A percentile compares a stretch with the other conserved stretches of the same genome.
These are phyloP conservation scores for Aspergillus pseudotamarii DNA, from an alignment of 2,329 filamentous ascomycete genomes.

Conservation along the genomic window DNA sequence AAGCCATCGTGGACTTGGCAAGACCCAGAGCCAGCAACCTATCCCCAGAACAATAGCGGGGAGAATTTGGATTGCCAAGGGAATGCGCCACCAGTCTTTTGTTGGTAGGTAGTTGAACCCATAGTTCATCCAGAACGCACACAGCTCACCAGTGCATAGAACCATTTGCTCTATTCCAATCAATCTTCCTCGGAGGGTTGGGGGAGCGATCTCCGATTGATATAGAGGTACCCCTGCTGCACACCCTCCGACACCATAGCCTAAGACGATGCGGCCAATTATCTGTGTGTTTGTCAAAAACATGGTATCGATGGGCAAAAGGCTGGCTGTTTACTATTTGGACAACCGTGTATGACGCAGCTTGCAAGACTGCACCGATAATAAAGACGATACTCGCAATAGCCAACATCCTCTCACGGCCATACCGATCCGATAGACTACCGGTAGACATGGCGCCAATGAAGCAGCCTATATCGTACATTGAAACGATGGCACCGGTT, in stretches of 20 bases:
- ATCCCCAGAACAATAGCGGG: constrained; percentile 20
- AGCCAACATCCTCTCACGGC: constrained; percentile 23
- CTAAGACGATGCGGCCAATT: constrained; percentile 22
- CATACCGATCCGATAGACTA: constrained; percentile 22
- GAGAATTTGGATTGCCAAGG: constrained; percentile 22
- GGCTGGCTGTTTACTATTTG: constrained; percentile 21
- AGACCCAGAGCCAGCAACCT: constrained; percentile 14
- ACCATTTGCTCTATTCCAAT: constrained; percentile 20
- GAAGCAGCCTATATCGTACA: constrained; percentile 24
- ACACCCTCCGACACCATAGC: constrained; percentile 17
- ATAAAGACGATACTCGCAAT: constrained; percentile 23
- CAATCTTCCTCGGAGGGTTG: constrained; percentile 21
- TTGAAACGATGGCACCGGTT: constrained; percentile 19
- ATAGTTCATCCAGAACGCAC: constrained; percentile 25
- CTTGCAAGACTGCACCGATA: constrained; percentile 20
- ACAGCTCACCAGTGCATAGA: constrained; percentile 20
- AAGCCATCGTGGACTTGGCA: constrained; percentile 25
- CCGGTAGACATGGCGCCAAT: constrained; percentile 24
- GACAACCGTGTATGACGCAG: constrained; percentile 21
- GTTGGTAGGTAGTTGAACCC: constrained; percentile 19
- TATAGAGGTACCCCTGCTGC: constrained; percentile 23
- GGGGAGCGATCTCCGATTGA: constrained; percentile 23
- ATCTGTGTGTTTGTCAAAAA: constrained; percentile 11
- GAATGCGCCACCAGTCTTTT: constrained; percentile 23
- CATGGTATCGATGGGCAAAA: neutral